These are phyloP conservation scores for Liriodendron chinense DNA, from an alignment of 164 flowering plant genomes.

Conservation along the genomic window DNA sequence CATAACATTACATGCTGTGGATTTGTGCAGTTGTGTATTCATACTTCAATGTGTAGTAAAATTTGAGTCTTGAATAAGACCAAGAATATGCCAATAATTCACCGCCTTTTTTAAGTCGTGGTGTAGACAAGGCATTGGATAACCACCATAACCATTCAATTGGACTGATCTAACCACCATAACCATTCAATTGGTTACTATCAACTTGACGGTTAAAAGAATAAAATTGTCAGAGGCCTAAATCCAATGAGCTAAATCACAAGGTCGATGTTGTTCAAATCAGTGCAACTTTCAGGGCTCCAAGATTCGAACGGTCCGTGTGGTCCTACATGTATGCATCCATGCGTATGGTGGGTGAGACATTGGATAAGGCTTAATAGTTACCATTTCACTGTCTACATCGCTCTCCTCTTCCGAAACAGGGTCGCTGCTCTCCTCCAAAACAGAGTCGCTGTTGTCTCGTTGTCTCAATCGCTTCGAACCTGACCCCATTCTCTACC, in stretches of 20 bases:
- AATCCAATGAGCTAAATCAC: not conserved
- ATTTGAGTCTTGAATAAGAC: not conserved
- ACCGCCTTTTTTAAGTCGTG: not conserved
- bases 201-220: not conserved
- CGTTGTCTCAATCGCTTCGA: constrained; percentile 23
- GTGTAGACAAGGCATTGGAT: not conserved
- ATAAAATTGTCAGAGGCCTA: not conserved
- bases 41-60: too few species aligned
- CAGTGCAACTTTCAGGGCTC: too few species aligned
- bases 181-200: not conserved
- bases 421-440: constrained; percentile 27
- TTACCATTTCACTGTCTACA: constrained; percentile 13
- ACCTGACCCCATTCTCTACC: constrained; percentile 26
- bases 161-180: not conserved
- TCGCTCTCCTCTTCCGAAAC: not conserved
- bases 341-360: too few species aligned
- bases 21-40: too few species aligned
- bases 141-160: not conserved
- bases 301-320: too few species aligned
- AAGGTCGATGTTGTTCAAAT: too few species aligned
- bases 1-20: too few species aligned
- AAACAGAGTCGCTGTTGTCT: constrained; percentile 15
- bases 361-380: not conserved
- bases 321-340: too few species aligned
- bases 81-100: not conserved